Evolutionary conservation across 495 filamentous ascomycete genomes (phyloP), one percentile per base, ranked within the genome.

Genomic region (Sabuloglossum arenarium): DNA sequence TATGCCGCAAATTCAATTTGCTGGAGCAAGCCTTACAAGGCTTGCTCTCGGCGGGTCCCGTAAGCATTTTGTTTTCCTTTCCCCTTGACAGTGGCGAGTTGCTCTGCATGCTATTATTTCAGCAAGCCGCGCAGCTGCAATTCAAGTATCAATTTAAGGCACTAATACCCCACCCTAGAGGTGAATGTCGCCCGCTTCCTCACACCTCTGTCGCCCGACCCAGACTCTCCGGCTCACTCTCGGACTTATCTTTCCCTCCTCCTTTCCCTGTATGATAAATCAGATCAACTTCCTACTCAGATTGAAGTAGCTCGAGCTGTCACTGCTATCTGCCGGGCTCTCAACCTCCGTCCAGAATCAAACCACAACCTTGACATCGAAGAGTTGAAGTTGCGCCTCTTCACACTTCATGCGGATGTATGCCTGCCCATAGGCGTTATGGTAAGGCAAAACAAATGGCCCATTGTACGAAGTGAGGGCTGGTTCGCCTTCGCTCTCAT

Each of bases 401-500:
- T 82, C 61, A 58, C 53, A 2, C 59, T 71, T 24, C 74, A 83
- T 47, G 59, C 65, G 2, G 67, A 71, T 43, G 61, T 88, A 27
- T 66, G 73, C 2, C 65, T 71, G 27, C 73, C 79, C 6, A 62
- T 91, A 3, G 67, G 73, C 56, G 73, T 72, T 50, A 80, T 89
- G 67, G 70, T 82, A 34, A 74, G 72, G 6, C 84, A 88, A 57
- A 70, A 70, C 2, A 80, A 81, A 61, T 88, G 81, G 71, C 80
- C 83, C 0, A 72, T 80, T 24, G 71, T 90, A 16, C 73, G 80
- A 9, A 79, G 79, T 58, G 85, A 91, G 64, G 79, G 79, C 0
- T 79, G 83, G 70, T 87, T 89, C 63, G 79, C 80, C 3, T 69
- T 89, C 16, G 85, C 84, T 2, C 68, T 89, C 29, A 83, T 90